These are phyloP conservation scores for Hirschioporus abietinus DNA, from an alignment of 768 basidiomycete species.

Conservation along the genomic window DNA sequence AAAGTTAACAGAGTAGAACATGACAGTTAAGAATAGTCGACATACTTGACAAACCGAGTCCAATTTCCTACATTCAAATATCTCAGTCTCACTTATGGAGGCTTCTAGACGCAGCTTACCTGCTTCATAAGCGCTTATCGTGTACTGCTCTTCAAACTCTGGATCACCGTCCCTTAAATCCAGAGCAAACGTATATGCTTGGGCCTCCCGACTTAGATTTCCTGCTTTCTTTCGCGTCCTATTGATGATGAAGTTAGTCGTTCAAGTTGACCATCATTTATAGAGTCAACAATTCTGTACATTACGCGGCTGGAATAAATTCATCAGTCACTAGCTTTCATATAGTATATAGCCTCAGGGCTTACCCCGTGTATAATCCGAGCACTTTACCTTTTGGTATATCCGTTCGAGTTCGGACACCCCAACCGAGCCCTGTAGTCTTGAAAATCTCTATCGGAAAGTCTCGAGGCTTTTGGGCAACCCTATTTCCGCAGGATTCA, in stretches of 20 bases:
- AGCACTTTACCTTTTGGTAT: slow-evolving; percentile 53
- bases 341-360: slow-evolving; percentile 2
- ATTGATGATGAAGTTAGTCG: not conserved
- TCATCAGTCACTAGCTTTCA: not conserved
- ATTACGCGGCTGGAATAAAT: not conserved
- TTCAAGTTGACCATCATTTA: not conserved
- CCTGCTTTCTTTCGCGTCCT: slow-evolving; percentile 42
- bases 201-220: slow-evolving; percentile 28
- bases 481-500: slow-evolving; percentile 48
- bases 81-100: not conserved
- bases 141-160: slow-evolving; percentile 33
- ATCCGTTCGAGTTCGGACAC: slow-evolving; percentile 41
- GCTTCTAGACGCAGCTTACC: slow-evolving; percentile 32
- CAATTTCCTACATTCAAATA: slow-evolving; percentile 50
- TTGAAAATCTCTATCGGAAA: slow-evolving; percentile 63
- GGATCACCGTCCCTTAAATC: slow-evolving; percentile 45
- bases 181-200: slow-evolving; percentile 56
- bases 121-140: slow-evolving; percentile 47
- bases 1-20: slow-evolving; percentile 8
- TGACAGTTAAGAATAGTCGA: slow-evolving; percentile 3
- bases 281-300: not conserved
- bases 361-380: slow-evolving; percentile 66
- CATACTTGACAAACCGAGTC: slow-evolving; percentile 72
- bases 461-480: slow-evolving; percentile 54
- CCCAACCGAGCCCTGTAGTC: slow-evolving; percentile 57